A percentile compares a stretch with the other conserved stretches of the same genome.
These are phyloP conservation scores for Sanghuangporus baumii DNA, from an alignment of 1,284 basidiomycete species.

Conservation along the genomic window DNA sequence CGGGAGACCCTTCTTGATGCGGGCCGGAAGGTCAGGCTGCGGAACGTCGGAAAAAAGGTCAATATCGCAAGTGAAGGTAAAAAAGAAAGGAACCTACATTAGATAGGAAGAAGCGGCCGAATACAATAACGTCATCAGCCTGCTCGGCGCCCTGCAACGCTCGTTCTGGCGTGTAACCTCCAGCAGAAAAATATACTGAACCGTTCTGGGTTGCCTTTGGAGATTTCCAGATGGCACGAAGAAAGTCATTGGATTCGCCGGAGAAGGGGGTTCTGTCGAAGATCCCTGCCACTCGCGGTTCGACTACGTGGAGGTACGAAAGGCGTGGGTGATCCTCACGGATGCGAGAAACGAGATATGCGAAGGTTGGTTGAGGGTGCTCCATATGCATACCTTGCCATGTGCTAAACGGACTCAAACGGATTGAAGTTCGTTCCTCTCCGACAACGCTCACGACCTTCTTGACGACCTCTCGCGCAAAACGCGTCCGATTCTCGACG, in stretches of 20 bases:
- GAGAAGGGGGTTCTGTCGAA: conserved; percentile 12
- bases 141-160: conserved; percentile 31
- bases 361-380: conserved; percentile 32
- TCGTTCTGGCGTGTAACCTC: conserved; percentile 1
- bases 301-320: conserved; percentile 50
- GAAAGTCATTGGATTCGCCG: conserved; percentile 32
- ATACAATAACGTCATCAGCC: conserved; percentile 31
- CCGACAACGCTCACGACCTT: conserved; percentile 34
- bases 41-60: not conserved
- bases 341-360: conserved; percentile 32
- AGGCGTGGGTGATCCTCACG: conserved; percentile 37
- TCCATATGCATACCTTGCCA: conserved; percentile 35
- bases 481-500: conserved; percentile 47
- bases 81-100: conserved; percentile 31
- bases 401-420: conserved; percentile 47
- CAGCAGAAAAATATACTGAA: conserved; percentile 7
- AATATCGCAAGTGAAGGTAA: not conserved
- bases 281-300: conserved; percentile 28
- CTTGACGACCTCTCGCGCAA: conserved; percentile 42
- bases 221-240: conserved; percentile 30
- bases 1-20: conserved; percentile 16
- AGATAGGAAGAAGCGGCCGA: conserved; percentile 44
- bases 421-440: conserved; percentile 38
- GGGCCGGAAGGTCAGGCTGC: conserved; percentile 18
- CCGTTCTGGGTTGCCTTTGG: not conserved